Percentiles rank a stretch among this genome's conserved stretches.
These are phyloP conservation scores for Halenospora varia DNA, from an alignment of 495 filamentous ascomycete species.

Conservation along the genomic window DNA sequence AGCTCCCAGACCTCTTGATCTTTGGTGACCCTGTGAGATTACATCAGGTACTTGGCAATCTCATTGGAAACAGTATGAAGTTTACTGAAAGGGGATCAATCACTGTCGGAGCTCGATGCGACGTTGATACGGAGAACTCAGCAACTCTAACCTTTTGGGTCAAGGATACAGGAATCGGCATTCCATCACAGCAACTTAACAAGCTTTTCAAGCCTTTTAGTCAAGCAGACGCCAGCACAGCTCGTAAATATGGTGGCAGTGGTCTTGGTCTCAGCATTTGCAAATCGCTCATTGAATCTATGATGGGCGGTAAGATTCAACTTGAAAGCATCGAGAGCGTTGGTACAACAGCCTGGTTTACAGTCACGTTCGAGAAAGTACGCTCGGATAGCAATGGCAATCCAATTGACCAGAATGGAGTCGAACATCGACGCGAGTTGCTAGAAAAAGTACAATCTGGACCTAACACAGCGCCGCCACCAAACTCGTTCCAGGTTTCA, in stretches of 20 bases:
- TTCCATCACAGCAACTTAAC: slow-evolving; percentile 71
- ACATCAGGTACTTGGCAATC: slow-evolving; percentile 90
- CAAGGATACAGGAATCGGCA: slow-evolving; percentile 87
- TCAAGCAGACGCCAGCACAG: slow-evolving; percentile 83
- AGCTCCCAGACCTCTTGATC: slow-evolving; percentile 74
- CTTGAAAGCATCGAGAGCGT: slow-evolving; percentile 70
- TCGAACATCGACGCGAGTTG: slow-evolving; percentile 8
- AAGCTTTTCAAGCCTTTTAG: slow-evolving; percentile 90
- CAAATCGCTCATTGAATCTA: slow-evolving; percentile 90
- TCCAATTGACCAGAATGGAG: slow-evolving; percentile 28
- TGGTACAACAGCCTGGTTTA: slow-evolving; percentile 85
- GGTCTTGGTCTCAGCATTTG: slow-evolving; percentile 89
- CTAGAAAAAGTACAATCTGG: slow-evolving; percentile 16
- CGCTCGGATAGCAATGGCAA: slow-evolving; percentile 47
- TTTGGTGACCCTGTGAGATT: slow-evolving; percentile 86
- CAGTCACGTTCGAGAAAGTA: slow-evolving; percentile 76
- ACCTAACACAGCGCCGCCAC: slow-evolving; percentile 13
- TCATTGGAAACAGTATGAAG: slow-evolving; percentile 90
- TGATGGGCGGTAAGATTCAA: slow-evolving; percentile 78
- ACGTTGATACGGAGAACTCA: slow-evolving; percentile 62
- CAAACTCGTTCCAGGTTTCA: slow-evolving; percentile 63
- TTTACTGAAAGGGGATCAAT: slow-evolving; percentile 86
- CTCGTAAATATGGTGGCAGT: slow-evolving; percentile 84
- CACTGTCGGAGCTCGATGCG: slow-evolving; percentile 67
- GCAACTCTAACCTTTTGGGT: slow-evolving; percentile 80